Evolutionary conservation across 805 yeast genomes (phyloP).

Genomic region (Debaryomyces prosopidis): DNA sequence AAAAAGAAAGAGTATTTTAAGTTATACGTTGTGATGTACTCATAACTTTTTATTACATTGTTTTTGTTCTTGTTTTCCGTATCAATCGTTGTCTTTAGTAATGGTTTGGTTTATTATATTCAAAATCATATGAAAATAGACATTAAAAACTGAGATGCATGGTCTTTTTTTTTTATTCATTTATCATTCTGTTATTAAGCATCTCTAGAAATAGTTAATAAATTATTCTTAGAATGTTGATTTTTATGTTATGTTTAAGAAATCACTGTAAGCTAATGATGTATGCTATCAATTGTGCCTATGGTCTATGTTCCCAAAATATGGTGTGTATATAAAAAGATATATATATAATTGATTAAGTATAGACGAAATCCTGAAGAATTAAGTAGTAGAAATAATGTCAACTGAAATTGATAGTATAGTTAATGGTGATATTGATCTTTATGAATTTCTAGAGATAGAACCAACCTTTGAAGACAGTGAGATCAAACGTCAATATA

Average conservation of each 20-base stretch:
- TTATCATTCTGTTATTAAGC: not conserved
- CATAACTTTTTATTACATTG: not conserved
- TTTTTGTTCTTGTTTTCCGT: not conserved
- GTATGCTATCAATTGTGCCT: too few species aligned
- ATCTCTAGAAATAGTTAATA: not conserved
- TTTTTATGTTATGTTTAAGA: too few species aligned
- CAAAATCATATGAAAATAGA: not conserved
- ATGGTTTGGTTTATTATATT: not conserved
- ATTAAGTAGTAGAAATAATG: not conserved
- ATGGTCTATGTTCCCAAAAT: not conserved
- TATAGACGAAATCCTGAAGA: not conserved
- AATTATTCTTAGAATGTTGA: not conserved
- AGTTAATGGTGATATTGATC: conserved; percentile 25
- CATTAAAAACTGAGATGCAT: not conserved
- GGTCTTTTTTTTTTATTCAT: not conserved
- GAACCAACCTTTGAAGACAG: conserved; percentile 17
- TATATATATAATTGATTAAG: not conserved
- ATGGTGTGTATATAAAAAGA: not conserved
- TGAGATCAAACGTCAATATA: conserved; percentile 30
- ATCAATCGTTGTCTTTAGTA: not conserved
- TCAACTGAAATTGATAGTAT: conserved; percentile 4
- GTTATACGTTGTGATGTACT: not conserved
- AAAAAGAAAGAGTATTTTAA: not conserved
- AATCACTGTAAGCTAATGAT: too few species aligned
- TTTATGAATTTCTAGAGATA: conserved; percentile 27